These are phyloP conservation scores for Cladorrhinum sp. DNA, from an alignment of 2,329 filamentous ascomycete species.

Conservation along the genomic window DNA sequence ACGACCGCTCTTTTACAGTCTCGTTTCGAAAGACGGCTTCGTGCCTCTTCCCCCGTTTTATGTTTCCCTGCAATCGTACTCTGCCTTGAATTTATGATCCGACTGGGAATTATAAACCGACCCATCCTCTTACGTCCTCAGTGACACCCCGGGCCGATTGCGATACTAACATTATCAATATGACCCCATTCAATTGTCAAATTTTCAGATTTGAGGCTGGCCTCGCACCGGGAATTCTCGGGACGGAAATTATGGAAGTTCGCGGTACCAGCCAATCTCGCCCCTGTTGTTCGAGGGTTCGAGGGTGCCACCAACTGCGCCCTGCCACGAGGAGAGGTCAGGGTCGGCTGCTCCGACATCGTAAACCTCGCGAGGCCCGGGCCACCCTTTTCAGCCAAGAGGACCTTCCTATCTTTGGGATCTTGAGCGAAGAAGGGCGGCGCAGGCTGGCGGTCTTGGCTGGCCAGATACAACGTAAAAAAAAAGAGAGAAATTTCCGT, in stretches of 20 bases:
- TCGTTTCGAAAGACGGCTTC: no score
- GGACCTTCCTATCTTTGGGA: slow-evolving; percentile 6
- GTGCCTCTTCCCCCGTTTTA: no score
- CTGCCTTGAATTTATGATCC: neutral
- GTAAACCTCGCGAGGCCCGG: neutral
- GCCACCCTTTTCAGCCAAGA: neutral
- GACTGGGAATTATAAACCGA: neutral
- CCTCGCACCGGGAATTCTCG: slow-evolving; percentile 4
- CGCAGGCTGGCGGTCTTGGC: neutral
- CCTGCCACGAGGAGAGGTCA: neutral
- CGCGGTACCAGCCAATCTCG: slow-evolving; percentile 5
- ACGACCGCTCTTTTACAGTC: neutral
- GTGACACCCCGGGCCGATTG: neutral
- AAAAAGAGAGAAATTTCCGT: no score
- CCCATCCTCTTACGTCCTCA: neutral
- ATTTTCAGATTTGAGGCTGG: neutral
- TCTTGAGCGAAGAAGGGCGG: neutral
- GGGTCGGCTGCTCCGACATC: neutral
- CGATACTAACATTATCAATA: neutral
- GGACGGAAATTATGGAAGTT: slow-evolving; percentile 3
- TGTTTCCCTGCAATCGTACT: no score
- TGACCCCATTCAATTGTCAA: neutral
- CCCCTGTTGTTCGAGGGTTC: neutral
- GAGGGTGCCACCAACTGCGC: slow-evolving; percentile 17
- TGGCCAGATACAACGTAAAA: neutral